These are phyloP conservation scores for Tritrichomonas musculus DNA, from an alignment of 208 protist species.

Conservation along the genomic window DNA sequence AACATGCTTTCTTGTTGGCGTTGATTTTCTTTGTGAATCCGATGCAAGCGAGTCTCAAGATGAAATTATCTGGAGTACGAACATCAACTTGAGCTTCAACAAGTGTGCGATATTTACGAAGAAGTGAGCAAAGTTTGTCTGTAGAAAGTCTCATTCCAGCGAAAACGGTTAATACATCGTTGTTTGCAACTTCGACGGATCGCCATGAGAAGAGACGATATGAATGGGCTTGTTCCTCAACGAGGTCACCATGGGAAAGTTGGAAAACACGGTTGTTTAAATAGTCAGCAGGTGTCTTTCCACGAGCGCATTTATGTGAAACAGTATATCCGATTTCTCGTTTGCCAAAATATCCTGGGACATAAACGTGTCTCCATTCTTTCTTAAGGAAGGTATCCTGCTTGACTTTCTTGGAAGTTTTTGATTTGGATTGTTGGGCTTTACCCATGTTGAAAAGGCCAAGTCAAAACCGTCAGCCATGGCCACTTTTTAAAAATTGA, in stretches of 20 bases:
- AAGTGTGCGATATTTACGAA: constrained; percentile 96
- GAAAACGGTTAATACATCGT: constrained; percentile 90
- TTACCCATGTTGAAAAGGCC: not conserved
- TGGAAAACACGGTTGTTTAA: not conserved
- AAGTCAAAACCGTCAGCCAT: too few relatives aligned
- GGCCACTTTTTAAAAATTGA: too few relatives aligned
- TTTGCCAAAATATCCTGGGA: constrained; percentile 29
- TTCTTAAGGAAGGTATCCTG: constrained; percentile 37
- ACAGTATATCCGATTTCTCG: constrained; percentile 28
- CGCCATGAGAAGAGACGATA: constrained; percentile 26
- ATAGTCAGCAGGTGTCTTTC: not conserved
- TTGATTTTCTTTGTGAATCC: constrained; percentile 87
- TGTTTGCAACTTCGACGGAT: constrained; percentile 69
- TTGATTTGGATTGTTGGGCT: not conserved
- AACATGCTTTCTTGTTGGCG: constrained; percentile 87
- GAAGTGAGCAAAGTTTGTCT: constrained; percentile 80
- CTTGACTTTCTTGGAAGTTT: constrained; percentile 15
- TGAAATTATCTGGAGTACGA: constrained; percentile 89
- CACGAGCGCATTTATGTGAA: constrained; percentile 20
- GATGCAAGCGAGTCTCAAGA: constrained; percentile 86
- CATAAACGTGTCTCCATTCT: constrained; percentile 24
- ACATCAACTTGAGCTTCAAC: constrained; percentile 82
- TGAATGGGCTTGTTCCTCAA: not conserved
- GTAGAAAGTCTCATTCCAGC: constrained; percentile 92
- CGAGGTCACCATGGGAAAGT: constrained; percentile 1